phyloP scores from a whole-genome alignment of 2,329 filamentous ascomycete species.

The Ophiocordyceps camponoti-rufipedis region DNA sequence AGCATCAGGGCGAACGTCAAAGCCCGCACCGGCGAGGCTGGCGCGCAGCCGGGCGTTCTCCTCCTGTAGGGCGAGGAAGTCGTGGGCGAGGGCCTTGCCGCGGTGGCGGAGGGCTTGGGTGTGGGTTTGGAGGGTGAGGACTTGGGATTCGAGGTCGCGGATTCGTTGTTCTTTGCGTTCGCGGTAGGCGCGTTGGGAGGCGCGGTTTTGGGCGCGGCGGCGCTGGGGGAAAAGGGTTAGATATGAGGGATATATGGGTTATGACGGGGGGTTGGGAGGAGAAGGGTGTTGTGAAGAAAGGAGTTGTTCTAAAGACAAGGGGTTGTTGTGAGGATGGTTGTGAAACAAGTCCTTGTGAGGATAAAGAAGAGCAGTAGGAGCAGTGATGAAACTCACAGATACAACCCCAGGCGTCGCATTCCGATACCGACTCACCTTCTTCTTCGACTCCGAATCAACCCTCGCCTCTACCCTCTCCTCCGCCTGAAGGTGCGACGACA shows the following conservation, averaged over 20 bases:
- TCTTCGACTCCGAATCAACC: slow-evolving; percentile 8
- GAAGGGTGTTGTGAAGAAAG: too few species aligned
- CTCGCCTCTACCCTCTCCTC: too few species aligned
- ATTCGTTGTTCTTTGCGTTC: slow-evolving; percentile 35
- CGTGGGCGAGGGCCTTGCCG: too few species aligned
- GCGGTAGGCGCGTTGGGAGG: slow-evolving; percentile 14
- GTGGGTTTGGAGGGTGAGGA: slow-evolving; percentile 32
- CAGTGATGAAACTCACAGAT: slow-evolving; percentile 17
- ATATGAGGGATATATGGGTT: too few species aligned
- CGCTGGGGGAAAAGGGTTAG: slow-evolving; percentile 6
- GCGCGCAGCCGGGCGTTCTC: too few species aligned
- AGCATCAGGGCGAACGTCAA: too few species aligned
- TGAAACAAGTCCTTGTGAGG: too few species aligned
- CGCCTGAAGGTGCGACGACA: not conserved
- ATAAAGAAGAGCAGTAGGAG: too few species aligned
- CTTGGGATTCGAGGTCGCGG: slow-evolving; percentile 39
- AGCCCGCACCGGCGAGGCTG: too few species aligned
- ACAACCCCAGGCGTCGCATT: slow-evolving; percentile 30
- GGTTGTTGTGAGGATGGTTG: too few species aligned
- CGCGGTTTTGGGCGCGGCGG: slow-evolving; percentile 14
- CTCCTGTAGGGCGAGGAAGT: too few species aligned
- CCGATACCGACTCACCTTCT: slow-evolving; percentile 33
- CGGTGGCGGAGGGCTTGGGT: slow-evolving; percentile 28
- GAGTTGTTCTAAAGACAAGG: too few species aligned
- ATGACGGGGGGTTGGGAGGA: not conserved